Evolutionary conservation across 2,329 filamentous ascomycete species (phyloP).

Genomic region (Aureobasidium leucospermi): DNA sequence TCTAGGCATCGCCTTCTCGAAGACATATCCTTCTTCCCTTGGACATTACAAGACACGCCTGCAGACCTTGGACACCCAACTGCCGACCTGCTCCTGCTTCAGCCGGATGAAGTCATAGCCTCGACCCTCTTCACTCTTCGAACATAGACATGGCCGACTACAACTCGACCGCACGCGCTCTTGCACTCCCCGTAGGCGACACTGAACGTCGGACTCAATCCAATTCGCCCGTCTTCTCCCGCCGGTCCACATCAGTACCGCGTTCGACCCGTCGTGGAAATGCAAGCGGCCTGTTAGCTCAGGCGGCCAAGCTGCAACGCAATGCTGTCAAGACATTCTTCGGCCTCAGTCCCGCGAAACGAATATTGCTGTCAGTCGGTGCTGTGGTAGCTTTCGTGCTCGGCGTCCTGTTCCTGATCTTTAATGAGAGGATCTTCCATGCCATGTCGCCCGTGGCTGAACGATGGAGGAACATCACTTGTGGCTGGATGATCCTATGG

Average conservation of each 20-base stretch:
- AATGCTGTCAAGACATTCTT: conserved; percentile 45
- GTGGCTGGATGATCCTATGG: conserved; percentile 71
- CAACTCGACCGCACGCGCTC: conserved; percentile 44
- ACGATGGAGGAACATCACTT: conserved; percentile 65
- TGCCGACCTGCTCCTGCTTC: neutral
- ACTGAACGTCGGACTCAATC: conserved; percentile 33
- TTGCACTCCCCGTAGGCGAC: conserved; percentile 44
- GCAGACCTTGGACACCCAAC: neutral
- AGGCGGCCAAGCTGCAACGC: conserved; percentile 38
- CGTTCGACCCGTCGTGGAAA: conserved; percentile 26
- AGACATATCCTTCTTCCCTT: neutral
- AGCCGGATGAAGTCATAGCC: conserved; percentile 6
- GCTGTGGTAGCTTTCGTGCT: conserved; percentile 47
- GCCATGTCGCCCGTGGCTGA: conserved; percentile 65
- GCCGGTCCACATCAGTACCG: conserved; percentile 34
- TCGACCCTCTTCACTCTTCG: neutral
- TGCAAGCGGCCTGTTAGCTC: conserved; percentile 34
- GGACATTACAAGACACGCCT: neutral
- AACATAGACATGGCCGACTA: conserved; percentile 30
- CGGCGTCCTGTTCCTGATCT: conserved; percentile 63
- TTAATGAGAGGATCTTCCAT: conserved; percentile 72
- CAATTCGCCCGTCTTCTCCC: conserved; percentile 45
- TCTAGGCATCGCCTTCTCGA: neutral
- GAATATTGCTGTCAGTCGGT: conserved; percentile 48
- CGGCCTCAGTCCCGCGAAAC: conserved; percentile 54